phyloP scores from a whole-genome alignment of 2,329 filamentous ascomycete genomes.

The Fragosphaeria purpurea region DNA sequence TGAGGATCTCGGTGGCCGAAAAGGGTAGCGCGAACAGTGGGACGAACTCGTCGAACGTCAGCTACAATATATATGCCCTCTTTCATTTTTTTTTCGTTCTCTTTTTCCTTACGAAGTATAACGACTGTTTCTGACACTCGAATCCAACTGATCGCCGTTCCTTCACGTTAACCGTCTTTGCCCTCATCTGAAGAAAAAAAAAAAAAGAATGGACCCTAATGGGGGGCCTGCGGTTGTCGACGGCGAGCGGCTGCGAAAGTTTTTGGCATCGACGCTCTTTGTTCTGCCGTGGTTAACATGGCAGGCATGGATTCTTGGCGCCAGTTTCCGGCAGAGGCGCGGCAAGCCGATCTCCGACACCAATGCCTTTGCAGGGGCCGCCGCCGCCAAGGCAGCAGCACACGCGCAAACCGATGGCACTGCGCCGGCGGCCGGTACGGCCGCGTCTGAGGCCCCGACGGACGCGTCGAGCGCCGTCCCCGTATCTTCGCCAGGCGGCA shows the following conservation, averaged over 20 bases:
- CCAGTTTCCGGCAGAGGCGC: constrained; percentile 10
- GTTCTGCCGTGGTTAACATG: constrained; percentile 13
- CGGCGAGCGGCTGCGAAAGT: neutral
- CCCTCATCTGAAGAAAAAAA: no score
- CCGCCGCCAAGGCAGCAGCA: neutral
- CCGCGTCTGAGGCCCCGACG: neutral
- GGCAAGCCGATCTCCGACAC: constrained; percentile 7
- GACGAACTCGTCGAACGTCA: no score
- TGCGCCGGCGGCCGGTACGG: neutral
- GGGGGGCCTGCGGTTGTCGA: no score
- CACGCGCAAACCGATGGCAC: neutral
- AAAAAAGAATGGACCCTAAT: no score
- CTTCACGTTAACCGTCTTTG: no score
- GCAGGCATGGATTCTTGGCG: constrained; percentile 13
- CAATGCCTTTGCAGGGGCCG: constrained; percentile 4
- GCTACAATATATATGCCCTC: no score
- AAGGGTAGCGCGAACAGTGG: no score
- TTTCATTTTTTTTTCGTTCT: neutral
- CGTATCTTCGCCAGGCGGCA: neutral
- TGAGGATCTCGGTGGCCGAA: no score
- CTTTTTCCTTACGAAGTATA: neutral
- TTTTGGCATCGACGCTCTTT: constrained; percentile 11
- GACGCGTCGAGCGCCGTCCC: neutral
- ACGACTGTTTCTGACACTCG: neutral
- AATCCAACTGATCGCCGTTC: neutral